Evolutionary conservation across 371 early-diverging fungal genomes (phyloP), one percentile per base, ranked within the genome.

Genomic region (Rhizopus stolonifer): DNA sequence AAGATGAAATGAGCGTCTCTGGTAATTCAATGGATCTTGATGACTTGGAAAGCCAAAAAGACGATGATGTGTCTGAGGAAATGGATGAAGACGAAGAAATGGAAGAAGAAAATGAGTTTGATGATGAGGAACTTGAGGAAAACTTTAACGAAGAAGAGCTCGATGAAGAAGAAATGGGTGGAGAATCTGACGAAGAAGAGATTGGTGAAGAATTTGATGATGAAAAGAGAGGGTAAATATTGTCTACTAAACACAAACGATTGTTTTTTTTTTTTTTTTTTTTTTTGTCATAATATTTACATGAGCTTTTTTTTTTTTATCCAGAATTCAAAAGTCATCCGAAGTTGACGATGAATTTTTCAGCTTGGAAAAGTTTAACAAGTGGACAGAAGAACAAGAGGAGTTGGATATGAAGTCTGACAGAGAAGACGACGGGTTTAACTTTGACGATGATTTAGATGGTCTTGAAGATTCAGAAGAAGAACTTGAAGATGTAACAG

Each of bases 321-420:
- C 3, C 46, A 64, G 61, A 29, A 33, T 54, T 10, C 60, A 47
- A 43, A 68, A 69, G 29, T 53, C 52, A 17, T 80, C 82, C 8
- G 85, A 83, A 56, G 78, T 86, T 0, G 84, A 86, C 46, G 87
- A 86, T 54, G 83, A 82, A 13, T 86, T 86, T 44, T 86, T 86
- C 56, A 77, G 81, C 45, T 52, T 86, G 39, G 77, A 77, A 0
- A 74, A 77, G 47, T 84, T 84, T 56, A 84, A 84, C 46, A 69
- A 76, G 33, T 77, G 82, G 81, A 80, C 84, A 6, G 84, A 84
- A 50, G 51, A 74, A 48, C 46, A 68, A 50, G 58, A 48, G 67
- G n/a, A 70, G 45, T 21, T 58, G 19, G 58, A 54, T 21, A 60
- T 60, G 60, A 54, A 53, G 54, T 60, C 60, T 19, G 72, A 81